phyloP scores from a whole-genome alignment of 1,284 basidiomycete genomes.

The Ustilago crameri region DNA sequence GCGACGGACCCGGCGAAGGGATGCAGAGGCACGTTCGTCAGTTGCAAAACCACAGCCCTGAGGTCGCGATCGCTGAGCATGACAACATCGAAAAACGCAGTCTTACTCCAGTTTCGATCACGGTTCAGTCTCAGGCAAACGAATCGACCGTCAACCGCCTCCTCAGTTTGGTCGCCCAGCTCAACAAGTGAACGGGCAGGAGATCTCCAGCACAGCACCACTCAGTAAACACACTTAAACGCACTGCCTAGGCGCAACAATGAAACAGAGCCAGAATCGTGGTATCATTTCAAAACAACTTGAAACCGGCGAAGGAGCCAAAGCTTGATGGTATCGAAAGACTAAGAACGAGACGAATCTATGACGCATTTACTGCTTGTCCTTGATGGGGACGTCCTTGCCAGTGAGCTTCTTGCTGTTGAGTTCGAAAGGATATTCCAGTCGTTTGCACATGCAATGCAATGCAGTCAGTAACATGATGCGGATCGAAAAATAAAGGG shows the following conservation, averaged over 20 bases:
- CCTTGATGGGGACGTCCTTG: conserved; percentile 59
- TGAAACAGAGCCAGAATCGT: conserved; percentile 1
- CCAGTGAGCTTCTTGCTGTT: conserved; percentile 59
- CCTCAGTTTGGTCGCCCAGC: neutral
- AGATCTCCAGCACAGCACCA: neutral
- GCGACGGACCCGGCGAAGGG: too few species aligned
- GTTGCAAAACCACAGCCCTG: too few species aligned
- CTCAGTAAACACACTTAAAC: neutral
- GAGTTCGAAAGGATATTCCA: neutral
- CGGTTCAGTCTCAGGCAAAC: too few species aligned
- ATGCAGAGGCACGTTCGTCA: too few species aligned
- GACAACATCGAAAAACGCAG: too few species aligned
- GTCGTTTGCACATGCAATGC: too few species aligned
- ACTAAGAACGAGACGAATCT: too few species aligned
- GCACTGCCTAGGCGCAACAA: too few species aligned
- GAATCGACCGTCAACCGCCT: neutral
- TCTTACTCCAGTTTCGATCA: too few species aligned
- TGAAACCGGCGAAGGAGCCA: neutral
- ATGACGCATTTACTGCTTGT: conserved; percentile 62
- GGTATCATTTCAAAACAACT: neutral
- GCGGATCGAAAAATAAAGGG: neutral
- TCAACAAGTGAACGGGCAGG: neutral
- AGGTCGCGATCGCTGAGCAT: too few species aligned
- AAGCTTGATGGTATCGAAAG: conserved; percentile 16
- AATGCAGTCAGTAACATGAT: neutral